Conservation (phyloP, 345 rosid genomes). For the Rhodamnia rubescens region DNA sequence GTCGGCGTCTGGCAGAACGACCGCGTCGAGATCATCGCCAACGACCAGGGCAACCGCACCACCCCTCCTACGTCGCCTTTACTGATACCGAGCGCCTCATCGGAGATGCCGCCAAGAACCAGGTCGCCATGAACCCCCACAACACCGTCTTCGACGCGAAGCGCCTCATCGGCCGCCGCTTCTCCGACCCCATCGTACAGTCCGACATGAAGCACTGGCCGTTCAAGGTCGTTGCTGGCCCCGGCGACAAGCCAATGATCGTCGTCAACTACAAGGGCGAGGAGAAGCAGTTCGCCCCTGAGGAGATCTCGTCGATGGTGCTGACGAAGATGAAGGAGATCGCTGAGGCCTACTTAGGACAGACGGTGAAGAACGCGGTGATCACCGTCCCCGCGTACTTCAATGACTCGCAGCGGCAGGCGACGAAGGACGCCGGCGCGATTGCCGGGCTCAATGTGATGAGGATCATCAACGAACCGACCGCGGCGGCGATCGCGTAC, state of each 20-base stretch:
- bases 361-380: constrained; percentile 7
- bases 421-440: constrained; percentile 10
- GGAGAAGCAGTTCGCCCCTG: constrained; percentile 7
- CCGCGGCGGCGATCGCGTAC: constrained; percentile 18
- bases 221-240: constrained; percentile 8
- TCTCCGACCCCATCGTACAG: constrained; percentile 10
- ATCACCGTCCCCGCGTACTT: constrained; percentile 14
- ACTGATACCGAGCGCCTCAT: constrained; percentile 19
- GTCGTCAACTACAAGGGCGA: constrained; percentile 8
- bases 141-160: constrained; percentile 20
- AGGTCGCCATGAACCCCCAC: constrained; percentile 21
- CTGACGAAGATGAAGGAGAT: constrained; percentile 13
- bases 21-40: constrained; percentile 20
- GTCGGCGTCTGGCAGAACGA: constrained; percentile 18
- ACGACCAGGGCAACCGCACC: constrained; percentile 21
- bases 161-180: constrained; percentile 15
- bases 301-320: constrained; percentile 13
- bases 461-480: constrained; percentile 15
- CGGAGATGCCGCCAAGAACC: constrained; percentile 22
- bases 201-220: constrained; percentile 17
- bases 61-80: constrained; percentile 26
- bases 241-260: constrained; percentile 12
- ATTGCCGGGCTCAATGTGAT: constrained; percentile 7
- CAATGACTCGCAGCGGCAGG: constrained; percentile 15
- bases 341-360: constrained; percentile 6